A percentile compares a stretch with the other conserved stretches of the same genome.
Evolutionary conservation across 768 basidiomycete genomes (phyloP).

Genomic region (Peribolospora baueri): DNA sequence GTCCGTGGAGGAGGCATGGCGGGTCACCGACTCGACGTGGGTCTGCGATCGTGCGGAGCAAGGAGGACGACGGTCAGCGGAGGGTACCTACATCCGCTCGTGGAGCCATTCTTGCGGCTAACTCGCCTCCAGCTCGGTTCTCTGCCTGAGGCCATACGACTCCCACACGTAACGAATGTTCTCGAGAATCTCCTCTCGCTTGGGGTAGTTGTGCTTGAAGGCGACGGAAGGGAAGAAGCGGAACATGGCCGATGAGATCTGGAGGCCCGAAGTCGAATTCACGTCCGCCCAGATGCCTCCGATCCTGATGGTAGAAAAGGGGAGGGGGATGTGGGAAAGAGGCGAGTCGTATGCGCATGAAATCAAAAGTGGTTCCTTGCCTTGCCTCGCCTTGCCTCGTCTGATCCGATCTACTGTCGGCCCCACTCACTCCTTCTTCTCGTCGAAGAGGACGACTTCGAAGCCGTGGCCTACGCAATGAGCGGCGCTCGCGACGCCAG

Average conservation of each 20-base stretch:
- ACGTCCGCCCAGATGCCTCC: slow-evolving; percentile 33
- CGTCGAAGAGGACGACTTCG: slow-evolving; percentile 30
- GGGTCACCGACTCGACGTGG: slow-evolving; percentile 21
- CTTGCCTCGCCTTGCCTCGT: neutral
- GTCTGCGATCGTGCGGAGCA: neutral
- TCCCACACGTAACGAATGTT: slow-evolving; percentile 27
- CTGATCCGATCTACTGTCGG: too few relatives aligned
- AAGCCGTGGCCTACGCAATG: slow-evolving; percentile 31
- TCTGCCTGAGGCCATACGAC: slow-evolving; percentile 27
- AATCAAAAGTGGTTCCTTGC: slow-evolving; percentile 6
- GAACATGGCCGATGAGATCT: slow-evolving; percentile 30
- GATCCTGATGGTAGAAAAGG: slow-evolving; percentile 10
- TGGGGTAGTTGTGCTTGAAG: slow-evolving; percentile 27
- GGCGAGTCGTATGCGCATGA: neutral
- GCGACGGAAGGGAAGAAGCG: slow-evolving; percentile 28
- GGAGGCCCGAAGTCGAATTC: slow-evolving; percentile 29
- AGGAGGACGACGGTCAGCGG: neutral
- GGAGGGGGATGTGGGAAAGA: slow-evolving; percentile 4
- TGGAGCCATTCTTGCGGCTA: too few relatives aligned
- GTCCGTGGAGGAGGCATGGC: slow-evolving; percentile 5
- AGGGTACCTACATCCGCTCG: neutral
- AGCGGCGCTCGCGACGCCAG: slow-evolving; percentile 21
- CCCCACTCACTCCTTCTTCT: neutral
- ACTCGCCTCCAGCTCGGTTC: slow-evolving; percentile 26
- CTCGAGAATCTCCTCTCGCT: slow-evolving; percentile 29